phyloP scores from a whole-genome alignment of 345 rosid species.

The Erysimum cheiranthoides region DNA sequence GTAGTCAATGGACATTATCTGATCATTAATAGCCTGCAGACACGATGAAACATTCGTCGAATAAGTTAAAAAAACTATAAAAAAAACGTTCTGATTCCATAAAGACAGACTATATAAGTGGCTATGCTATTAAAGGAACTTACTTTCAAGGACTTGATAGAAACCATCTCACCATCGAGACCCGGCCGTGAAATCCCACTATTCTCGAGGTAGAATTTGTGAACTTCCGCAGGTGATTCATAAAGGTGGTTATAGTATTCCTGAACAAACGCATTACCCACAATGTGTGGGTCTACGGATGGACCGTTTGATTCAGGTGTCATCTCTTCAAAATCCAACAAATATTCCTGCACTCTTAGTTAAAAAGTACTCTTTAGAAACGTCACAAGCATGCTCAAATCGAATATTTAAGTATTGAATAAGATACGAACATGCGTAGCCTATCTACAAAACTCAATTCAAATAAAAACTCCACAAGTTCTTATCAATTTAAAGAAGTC shows the following conservation, averaged over 20 bases:
- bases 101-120: background rate
- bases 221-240: constrained; percentile 49
- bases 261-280: constrained; percentile 68
- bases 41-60: constrained; percentile 2
- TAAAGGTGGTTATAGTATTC: constrained; percentile 61
- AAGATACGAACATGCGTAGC: background rate
- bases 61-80: background rate
- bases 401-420: background rate
- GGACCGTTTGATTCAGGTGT: constrained; percentile 49
- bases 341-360: background rate
- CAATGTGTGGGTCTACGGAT: constrained; percentile 47
- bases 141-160: constrained; percentile 62
- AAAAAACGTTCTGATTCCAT: background rate
- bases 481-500: background rate
- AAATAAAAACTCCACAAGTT: background rate
- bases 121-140: constrained; percentile 20
- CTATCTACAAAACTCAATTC: background rate
- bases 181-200: constrained; percentile 63
- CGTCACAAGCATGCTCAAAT: background rate
- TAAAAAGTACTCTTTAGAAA: background rate
- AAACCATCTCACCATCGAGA: constrained; percentile 54
- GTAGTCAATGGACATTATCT: constrained; percentile 62
- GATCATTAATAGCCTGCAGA: constrained; percentile 70
- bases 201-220: constrained; percentile 63
- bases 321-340: constrained; percentile 54